Conservation (phyloP, 1,284 basidiomycete genomes). For the Cryptococcus sp. region DNA sequence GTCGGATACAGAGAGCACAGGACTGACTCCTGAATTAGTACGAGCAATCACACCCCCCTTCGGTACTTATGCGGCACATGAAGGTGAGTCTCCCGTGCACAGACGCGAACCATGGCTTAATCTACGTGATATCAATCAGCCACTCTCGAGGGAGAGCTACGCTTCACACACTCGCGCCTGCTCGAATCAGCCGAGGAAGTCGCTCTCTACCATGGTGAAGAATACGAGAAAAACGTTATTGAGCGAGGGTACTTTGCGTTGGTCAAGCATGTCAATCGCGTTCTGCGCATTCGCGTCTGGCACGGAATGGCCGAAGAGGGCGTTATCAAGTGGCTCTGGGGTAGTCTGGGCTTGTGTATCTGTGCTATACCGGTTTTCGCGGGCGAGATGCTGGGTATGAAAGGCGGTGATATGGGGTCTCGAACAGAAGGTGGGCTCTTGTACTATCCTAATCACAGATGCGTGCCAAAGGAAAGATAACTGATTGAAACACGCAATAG, state of each 20-base stretch:
- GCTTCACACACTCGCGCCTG: conserved; percentile 90
- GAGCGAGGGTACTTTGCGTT: conserved; percentile 88
- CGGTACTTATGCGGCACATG: conserved; percentile 77
- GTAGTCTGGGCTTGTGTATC: conserved; percentile 85
- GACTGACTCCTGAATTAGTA: conserved; percentile 57
- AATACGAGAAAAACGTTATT: conserved; percentile 87
- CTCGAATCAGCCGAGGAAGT: conserved; percentile 93
- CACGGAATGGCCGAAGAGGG: conserved; percentile 93
- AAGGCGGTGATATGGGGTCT: conserved; percentile 70
- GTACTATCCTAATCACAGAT: not conserved
- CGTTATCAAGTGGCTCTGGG: conserved; percentile 97
- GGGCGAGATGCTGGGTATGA: conserved; percentile 70
- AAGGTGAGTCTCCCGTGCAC: conserved; percentile 28
- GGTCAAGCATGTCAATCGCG: conserved; percentile 83
- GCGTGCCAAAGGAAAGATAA: not conserved
- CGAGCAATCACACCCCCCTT: conserved; percentile 89
- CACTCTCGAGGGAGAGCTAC: conserved; percentile 81
- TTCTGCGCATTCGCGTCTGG: conserved; percentile 80
- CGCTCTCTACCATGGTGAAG: conserved; percentile 88
- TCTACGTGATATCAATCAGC: conserved; percentile 56
- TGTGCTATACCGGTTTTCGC: conserved; percentile 95
- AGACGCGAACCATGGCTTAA: too few relatives aligned
- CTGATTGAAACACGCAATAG: too few relatives aligned
- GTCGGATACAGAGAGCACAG: not conserved
- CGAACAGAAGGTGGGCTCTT: conserved; percentile 74